Percentiles rank a stretch among this genome's conserved stretches.
Conservation (phyloP, 2,329 filamentous ascomycete genomes). For the Ophiosphaerella narmari region DNA sequence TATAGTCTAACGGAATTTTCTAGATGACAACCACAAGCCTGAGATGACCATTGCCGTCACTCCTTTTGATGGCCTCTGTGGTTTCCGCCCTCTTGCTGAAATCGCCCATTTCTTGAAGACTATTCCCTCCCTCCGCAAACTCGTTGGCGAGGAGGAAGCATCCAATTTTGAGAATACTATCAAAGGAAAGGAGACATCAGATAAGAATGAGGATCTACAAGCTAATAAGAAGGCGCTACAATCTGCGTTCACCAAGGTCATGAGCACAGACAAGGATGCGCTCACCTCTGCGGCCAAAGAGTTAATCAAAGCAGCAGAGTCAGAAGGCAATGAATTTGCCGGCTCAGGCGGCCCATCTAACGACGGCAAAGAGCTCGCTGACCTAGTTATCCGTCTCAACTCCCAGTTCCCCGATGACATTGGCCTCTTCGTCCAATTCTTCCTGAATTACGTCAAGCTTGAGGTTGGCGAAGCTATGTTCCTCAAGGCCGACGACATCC, state of each 20-base stretch:
- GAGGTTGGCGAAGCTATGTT: constrained; percentile 93
- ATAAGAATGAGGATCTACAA: constrained; percentile 51
- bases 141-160: constrained; percentile 55
- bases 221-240: constrained; percentile 79
- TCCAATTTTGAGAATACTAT: constrained; percentile 52
- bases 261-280: constrained; percentile 73
- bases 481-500: constrained; percentile 93
- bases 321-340: constrained; percentile 74
- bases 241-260: constrained; percentile 74
- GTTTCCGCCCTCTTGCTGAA: constrained; percentile 86
- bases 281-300: constrained; percentile 68
- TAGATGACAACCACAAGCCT: constrained; percentile 95
- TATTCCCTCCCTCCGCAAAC: constrained; percentile 57
- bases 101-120: constrained; percentile 81
- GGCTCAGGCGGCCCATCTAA: constrained; percentile 71
- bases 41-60: constrained; percentile 99
- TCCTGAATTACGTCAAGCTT: constrained; percentile 92
- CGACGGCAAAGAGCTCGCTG: constrained; percentile 70
- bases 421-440: constrained; percentile 93
- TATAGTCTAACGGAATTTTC: constrained; percentile 12
- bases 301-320: constrained; percentile 72
- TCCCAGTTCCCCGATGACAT: constrained; percentile 84
- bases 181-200: constrained; percentile 58
- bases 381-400: constrained; percentile 78
- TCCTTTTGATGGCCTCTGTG: constrained; percentile 92